Evolutionary conservation across 2,329 filamentous ascomycete species (phyloP), one percentile per base, ranked within the genome.

Genomic region (Aspergillus pseudotamarii): DNA sequence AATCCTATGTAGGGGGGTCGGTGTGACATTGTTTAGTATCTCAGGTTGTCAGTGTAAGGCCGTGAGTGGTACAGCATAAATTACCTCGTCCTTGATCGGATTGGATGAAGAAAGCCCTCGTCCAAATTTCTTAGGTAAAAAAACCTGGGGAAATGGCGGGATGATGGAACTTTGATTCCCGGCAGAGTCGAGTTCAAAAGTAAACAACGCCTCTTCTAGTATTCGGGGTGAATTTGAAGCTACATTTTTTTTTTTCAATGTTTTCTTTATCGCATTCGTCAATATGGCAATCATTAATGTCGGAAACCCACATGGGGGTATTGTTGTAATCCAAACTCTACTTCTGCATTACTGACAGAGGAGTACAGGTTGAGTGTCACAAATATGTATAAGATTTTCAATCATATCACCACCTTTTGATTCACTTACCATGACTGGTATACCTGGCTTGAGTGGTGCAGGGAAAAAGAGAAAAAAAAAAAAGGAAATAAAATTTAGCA

Each of bases 91-190:
- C 30, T 36, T 32, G 48, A 30, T 34, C 28, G 48, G 48, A 51
- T 51, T 51, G 48, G 48, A 30, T 10, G 48, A 51, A 51, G 28
- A 51, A 51, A 51, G 28, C 48, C 28, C 48, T 51, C 48, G 48
- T 51, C 26, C 14, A 8, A 30, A 51, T 19, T 11, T 50, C 23
- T 50, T 50, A 50, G 14, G 43, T 46, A 46, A 46, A 16, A 51
- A 51, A n/a, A 32, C n/a, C 28, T 51, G 28, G 28, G 28, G 48
- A n/a, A 26, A 50, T 9, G 23, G 14, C 46, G 23, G 23, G 45
- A 46, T 23, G 4, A 30, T 16, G 14, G 46, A 50, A 30, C 46
- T 50, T 28, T 19, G 46, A 19, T 50, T 50, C n/a, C 19, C 10
- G 28, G 28, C 21, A 32, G 6, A 21, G 9, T 32, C 16, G 9